Percentiles rank a stretch among this genome's conserved stretches.
These are phyloP conservation scores for Lycium barbarum DNA, from an alignment of 257 asterid genomes.

Conservation along the genomic window DNA sequence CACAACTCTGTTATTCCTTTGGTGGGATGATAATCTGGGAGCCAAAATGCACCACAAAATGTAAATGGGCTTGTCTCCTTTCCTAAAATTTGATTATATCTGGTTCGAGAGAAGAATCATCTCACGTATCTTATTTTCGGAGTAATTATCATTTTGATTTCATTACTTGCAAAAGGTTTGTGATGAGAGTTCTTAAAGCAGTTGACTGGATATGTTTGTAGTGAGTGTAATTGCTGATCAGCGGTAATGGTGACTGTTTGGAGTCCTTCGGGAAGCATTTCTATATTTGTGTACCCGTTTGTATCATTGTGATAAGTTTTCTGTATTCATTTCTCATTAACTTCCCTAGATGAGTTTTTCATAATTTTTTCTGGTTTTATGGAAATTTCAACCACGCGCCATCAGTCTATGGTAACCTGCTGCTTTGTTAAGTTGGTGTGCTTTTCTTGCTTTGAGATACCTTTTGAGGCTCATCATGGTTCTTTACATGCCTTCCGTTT, in stretches of 20 bases:
- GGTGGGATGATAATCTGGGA: neutral
- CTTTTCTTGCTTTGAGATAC: neutral
- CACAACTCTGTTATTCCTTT: neutral
- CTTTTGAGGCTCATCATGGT: neutral
- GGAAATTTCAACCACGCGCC: neutral
- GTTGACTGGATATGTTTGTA: neutral
- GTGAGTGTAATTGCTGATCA: neutral
- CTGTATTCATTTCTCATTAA: neutral
- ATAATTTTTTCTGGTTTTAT: neutral
- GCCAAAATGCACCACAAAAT: neutral
- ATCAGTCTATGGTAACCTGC: neutral
- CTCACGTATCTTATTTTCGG: neutral
- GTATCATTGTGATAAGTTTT: neutral
- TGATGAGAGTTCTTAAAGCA: neutral
- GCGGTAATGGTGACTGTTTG: neutral
- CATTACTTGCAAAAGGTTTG: neutral
- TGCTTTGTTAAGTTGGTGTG: neutral
- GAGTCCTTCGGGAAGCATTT: neutral
- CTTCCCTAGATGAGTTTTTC: neutral
- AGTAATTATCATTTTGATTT: too few relatives aligned
- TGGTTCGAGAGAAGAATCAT: too few relatives aligned
- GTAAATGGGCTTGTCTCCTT: too few relatives aligned
- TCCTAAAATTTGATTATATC: too few relatives aligned
- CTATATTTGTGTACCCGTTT: neutral
- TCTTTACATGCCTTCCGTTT: conserved; percentile 15